These are phyloP conservation scores for Diutina neorugosa DNA, from an alignment of 1,139 yeast genomes.

Conservation along the genomic window DNA sequence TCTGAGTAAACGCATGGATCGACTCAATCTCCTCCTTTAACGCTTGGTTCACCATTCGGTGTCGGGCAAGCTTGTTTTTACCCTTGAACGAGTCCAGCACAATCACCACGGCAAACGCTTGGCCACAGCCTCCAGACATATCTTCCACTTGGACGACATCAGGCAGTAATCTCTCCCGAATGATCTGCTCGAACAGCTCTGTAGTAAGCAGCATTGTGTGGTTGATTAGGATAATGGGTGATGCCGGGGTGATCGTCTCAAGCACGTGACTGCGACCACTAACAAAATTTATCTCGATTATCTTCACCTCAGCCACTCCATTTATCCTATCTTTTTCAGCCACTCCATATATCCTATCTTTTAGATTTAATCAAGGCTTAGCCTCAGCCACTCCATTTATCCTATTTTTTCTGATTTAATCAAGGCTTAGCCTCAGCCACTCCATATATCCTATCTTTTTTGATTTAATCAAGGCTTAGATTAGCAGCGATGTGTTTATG, in stretches of 20 bases:
- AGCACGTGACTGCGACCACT: neutral
- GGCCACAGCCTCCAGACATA: slow-evolving; percentile 82
- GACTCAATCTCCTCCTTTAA: slow-evolving; percentile 71
- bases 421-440: too few relatives aligned
- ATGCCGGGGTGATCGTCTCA: neutral
- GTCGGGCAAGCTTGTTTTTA: slow-evolving; percentile 77
- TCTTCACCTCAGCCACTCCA: too few relatives aligned
- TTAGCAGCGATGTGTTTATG: too few relatives aligned
- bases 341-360: too few relatives aligned
- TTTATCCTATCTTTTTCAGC: too few relatives aligned
- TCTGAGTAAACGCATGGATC: slow-evolving; percentile 93
- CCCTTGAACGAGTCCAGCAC: slow-evolving; percentile 51
- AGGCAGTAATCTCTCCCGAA: slow-evolving; percentile 40
- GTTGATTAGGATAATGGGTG: neutral
- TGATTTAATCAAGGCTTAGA: too few relatives aligned
- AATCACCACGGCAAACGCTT: slow-evolving; percentile 76
- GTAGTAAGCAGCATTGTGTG: slow-evolving; percentile 28
- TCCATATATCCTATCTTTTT: too few relatives aligned
- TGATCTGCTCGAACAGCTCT: slow-evolving; percentile 32
- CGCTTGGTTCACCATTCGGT: slow-evolving; percentile 69
- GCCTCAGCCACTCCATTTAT: too few relatives aligned
- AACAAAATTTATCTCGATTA: neutral
- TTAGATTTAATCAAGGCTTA: too few relatives aligned
- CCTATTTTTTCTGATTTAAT: too few relatives aligned
- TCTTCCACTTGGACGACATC: slow-evolving; percentile 51